These are phyloP conservation scores for Coemansia reversa DNA, from an alignment of 192 early-diverging fungal species.

Conservation along the genomic window DNA sequence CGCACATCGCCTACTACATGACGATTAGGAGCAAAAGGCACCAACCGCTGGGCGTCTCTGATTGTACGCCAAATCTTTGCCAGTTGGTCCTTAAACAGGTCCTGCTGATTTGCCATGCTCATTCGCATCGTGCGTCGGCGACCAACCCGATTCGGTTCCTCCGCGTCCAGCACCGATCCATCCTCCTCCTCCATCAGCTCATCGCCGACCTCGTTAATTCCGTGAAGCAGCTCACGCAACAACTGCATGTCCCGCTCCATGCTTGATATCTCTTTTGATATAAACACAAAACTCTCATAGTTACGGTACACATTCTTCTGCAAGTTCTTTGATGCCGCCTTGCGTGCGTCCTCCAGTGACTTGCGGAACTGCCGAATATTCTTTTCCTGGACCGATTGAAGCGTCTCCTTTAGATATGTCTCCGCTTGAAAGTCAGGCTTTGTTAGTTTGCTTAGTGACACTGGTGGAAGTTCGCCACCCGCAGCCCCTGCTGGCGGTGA, in stretches of 20 bases:
- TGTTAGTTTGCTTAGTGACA: slow-evolving; percentile 40
- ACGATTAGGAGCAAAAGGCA: slow-evolving; percentile 68
- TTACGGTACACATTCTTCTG: slow-evolving; percentile 72
- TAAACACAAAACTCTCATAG: slow-evolving; percentile 74
- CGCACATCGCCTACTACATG: slow-evolving; percentile 73
- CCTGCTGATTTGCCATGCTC: slow-evolving; percentile 56
- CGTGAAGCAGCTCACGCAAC: slow-evolving; percentile 60
- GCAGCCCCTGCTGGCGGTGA: neutral
- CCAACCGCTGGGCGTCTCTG: slow-evolving; percentile 58
- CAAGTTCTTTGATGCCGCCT: slow-evolving; percentile 60
- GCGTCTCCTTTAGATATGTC: slow-evolving; percentile 43
- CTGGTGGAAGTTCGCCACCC: slow-evolving; percentile 25
- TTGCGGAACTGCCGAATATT: slow-evolving; percentile 54
- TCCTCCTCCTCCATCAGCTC: slow-evolving; percentile 54
- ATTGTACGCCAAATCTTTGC: slow-evolving; percentile 48
- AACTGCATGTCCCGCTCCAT: slow-evolving; percentile 71
- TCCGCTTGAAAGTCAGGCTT: slow-evolving; percentile 41
- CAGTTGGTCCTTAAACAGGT: slow-evolving; percentile 56
- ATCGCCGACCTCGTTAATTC: slow-evolving; percentile 61
- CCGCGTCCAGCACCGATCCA: slow-evolving; percentile 18
- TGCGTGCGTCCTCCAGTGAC: slow-evolving; percentile 58
- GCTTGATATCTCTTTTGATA: slow-evolving; percentile 75
- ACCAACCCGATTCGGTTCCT: slow-evolving; percentile 2
- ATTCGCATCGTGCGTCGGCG: slow-evolving; percentile 53
- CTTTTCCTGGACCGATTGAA: slow-evolving; percentile 26